A percentile compares a stretch with the other conserved stretches of the same genome.
These are phyloP conservation scores for Elsinoe arachidis DNA, from an alignment of 2,329 filamentous ascomycete genomes.

Conservation along the genomic window DNA sequence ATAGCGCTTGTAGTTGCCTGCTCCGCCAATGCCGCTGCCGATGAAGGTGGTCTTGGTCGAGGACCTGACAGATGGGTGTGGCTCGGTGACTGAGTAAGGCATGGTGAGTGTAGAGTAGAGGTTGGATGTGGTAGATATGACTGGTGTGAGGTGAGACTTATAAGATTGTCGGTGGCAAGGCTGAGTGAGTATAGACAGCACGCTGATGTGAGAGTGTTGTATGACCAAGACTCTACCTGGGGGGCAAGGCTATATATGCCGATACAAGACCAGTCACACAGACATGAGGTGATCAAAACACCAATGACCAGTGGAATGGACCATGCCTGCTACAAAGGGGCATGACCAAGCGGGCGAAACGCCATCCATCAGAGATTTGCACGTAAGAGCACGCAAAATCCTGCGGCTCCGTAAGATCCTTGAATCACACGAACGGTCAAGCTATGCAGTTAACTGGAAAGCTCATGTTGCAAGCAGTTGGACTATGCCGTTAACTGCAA, in stretches of 20 bases:
- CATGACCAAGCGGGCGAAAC: conserved; percentile 11
- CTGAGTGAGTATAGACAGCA: not conserved
- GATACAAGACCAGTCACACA: not conserved
- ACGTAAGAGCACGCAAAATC: conserved; percentile 7
- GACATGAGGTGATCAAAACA: conserved; percentile 7
- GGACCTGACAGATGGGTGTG: conserved; percentile 50
- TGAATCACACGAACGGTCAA: not conserved
- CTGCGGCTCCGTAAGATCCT: conserved; percentile 7
- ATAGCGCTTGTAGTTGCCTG: conserved; percentile 49
- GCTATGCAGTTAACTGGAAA: conserved; percentile 15
- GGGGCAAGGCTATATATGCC: conserved; percentile 10
- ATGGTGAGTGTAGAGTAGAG: conserved; percentile 18
- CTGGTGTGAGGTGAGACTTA: not conserved
- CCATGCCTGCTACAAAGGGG: not conserved
- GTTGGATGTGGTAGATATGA: not conserved
- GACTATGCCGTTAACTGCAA: conserved; percentile 9
- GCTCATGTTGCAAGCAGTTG: conserved; percentile 4
- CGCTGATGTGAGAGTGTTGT: not conserved
- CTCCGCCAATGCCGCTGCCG: conserved; percentile 49
- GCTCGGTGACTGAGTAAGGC: conserved; percentile 51
- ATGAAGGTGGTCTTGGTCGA: conserved; percentile 33
- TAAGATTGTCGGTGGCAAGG: not conserved
- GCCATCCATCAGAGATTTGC: conserved; percentile 11
- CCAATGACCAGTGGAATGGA: not conserved
- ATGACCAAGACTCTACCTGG: not conserved